Evolutionary conservation across 2,329 filamentous ascomycete species (phyloP).

Genomic region (Arthroderma sp.): DNA sequence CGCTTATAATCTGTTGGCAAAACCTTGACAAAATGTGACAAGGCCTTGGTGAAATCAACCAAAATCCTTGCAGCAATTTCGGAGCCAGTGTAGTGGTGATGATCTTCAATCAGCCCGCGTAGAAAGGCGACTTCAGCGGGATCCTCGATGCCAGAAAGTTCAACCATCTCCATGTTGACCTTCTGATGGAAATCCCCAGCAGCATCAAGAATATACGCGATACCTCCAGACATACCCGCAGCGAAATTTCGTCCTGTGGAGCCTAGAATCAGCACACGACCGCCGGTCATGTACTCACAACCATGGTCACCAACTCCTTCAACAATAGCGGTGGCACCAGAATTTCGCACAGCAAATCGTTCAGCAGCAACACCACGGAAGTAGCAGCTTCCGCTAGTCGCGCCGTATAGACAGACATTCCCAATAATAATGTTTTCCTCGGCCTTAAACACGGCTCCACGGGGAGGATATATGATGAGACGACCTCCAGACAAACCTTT

Average conservation of each 20-base stretch:
- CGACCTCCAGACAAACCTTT: constrained; percentile 91
- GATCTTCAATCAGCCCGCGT: constrained; percentile 84
- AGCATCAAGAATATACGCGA: constrained; percentile 86
- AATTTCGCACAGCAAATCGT: constrained; percentile 93
- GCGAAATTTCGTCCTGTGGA: constrained; percentile 92
- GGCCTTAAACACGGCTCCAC: constrained; percentile 81
- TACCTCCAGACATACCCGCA: constrained; percentile 96
- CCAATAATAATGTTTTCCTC: constrained; percentile 92
- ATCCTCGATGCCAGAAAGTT: constrained; percentile 71
- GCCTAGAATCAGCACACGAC: constrained; percentile 75
- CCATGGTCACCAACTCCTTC: constrained; percentile 94
- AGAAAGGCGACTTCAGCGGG: constrained; percentile 81
- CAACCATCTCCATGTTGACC: constrained; percentile 96
- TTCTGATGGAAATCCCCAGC: constrained; percentile 81
- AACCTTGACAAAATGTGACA: constrained; percentile 85
- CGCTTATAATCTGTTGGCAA: constrained; percentile 94
- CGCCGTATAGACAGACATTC: constrained; percentile 91
- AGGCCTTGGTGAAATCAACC: constrained; percentile 85
- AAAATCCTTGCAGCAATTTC: constrained; percentile 86
- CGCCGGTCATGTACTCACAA: constrained; percentile 98
- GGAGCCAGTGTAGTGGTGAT: constrained; percentile 95
- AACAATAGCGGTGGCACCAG: constrained; percentile 87
- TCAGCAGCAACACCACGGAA: constrained; percentile 95
- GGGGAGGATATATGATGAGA: constrained; percentile 84
- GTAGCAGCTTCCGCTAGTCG: constrained; percentile 80